Evolutionary conservation across 441 rosid species (phyloP).

Genomic region (Theobroma grandiflorum): DNA sequence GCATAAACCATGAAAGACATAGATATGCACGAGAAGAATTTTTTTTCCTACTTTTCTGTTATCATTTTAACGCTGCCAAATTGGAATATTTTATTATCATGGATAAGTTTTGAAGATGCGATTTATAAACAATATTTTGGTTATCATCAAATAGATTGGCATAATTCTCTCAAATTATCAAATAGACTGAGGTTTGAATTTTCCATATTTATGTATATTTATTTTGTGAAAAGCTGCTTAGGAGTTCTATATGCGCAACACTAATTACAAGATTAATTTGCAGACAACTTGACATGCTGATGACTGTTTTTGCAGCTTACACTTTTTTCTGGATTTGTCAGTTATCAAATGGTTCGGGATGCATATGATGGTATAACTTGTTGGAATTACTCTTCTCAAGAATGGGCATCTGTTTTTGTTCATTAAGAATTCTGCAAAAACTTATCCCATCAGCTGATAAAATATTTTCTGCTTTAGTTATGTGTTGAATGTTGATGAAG

Average conservation of each 20-base stretch:
- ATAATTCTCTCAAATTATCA: no score
- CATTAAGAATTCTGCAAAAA: not conserved
- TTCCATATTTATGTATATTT: not conserved
- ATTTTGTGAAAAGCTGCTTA: constrained; percentile 23
- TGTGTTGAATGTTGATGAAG: constrained; percentile 14
- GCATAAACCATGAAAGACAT: not conserved
- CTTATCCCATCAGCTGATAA: not conserved
- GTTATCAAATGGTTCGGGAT: constrained; percentile 98
- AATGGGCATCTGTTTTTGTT: not conserved
- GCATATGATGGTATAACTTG: constrained; percentile 81
- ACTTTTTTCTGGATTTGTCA: constrained; percentile 96
- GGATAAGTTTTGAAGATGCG: constrained; percentile 10
- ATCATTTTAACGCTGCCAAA: not conserved
- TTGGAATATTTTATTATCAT: not conserved
- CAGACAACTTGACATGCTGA: constrained; percentile 34
- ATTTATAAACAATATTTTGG: constrained; percentile 4
- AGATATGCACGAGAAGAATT: not conserved
- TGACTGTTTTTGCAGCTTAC: constrained; percentile 78
- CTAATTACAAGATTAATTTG: constrained; percentile 2
- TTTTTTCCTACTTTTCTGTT: not conserved
- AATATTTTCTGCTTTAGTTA: not conserved
- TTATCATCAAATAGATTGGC: not conserved
- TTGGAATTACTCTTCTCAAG: constrained; percentile 10
- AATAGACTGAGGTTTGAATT: not conserved
- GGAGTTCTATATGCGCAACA: constrained; percentile 7